Evolutionary conservation across 345 rosid genomes (phyloP).

Genomic region (Trapa incisa): DNA sequence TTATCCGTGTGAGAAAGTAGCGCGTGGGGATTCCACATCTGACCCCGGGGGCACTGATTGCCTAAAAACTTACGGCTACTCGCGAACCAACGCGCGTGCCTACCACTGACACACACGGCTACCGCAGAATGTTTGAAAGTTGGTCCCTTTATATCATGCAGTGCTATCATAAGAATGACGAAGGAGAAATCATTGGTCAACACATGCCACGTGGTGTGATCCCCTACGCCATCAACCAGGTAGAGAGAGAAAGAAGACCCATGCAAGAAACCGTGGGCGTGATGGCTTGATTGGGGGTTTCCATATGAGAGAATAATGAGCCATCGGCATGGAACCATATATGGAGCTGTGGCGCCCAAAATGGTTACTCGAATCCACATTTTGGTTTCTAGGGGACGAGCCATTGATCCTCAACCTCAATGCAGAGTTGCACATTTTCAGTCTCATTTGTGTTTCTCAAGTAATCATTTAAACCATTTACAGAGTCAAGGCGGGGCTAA

Average conservation of each 20-base stretch:
- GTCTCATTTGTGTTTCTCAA: too few species aligned
- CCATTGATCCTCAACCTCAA: too few species aligned
- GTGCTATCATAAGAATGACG: not conserved
- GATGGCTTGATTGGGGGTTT: not conserved
- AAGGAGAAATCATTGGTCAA: not conserved
- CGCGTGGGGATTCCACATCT: not conserved
- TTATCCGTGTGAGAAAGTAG: not conserved
- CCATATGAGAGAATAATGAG: not conserved
- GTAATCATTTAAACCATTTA: not conserved
- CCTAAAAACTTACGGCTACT: not conserved
- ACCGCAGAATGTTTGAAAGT: not conserved
- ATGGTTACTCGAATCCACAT: too few species aligned
- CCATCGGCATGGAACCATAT: not conserved
- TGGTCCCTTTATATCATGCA: not conserved
- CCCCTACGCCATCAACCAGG: not conserved
- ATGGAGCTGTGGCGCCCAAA: too few species aligned
- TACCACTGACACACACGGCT: not conserved
- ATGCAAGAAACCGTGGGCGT: too few species aligned
- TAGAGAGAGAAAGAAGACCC: not conserved
- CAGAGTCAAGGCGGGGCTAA: not conserved
- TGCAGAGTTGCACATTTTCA: too few species aligned
- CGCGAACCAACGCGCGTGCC: conserved; percentile 1
- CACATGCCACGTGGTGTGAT: not conserved
- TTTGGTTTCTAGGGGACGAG: too few species aligned
- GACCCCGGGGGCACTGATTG: conserved; percentile 3